These are phyloP conservation scores for Neurospora pannonica DNA, from an alignment of 495 filamentous ascomycete genomes.

Conservation along the genomic window DNA sequence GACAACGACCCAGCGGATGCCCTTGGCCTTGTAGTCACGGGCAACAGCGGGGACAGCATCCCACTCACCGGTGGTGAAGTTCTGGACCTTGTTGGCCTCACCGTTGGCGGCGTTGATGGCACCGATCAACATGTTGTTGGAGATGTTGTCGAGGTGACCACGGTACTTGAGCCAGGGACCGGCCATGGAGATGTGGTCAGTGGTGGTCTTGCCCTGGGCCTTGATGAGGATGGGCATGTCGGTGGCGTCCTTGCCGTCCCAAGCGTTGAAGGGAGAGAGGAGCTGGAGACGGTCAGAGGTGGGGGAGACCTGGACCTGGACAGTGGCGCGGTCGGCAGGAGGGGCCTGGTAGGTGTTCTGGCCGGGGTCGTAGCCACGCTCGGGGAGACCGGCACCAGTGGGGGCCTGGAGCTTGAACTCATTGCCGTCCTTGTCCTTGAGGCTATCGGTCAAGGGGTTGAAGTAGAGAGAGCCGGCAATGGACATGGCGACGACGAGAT, in stretches of 20 bases:
- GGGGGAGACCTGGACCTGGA: conserved; percentile 80
- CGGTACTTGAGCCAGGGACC: conserved; percentile 99
- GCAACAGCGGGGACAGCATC: conserved; percentile 88
- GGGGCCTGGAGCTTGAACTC: conserved; percentile 81
- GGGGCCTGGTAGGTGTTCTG: conserved; percentile 96
- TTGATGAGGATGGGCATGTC: conserved; percentile 96
- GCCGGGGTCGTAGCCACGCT: conserved; percentile 82
- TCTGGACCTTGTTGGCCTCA: conserved; percentile 97
- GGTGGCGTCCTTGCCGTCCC: conserved; percentile 89
- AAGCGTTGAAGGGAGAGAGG: conserved; percentile 72
- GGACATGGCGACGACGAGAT: conserved; percentile 87
- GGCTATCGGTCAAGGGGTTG: conserved; percentile 88
- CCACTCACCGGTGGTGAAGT: conserved; percentile 71
- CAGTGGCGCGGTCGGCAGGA: conserved; percentile 60
- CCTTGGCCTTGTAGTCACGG: conserved; percentile 96
- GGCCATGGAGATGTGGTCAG: conserved; percentile 99
- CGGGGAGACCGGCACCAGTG: conserved; percentile 72
- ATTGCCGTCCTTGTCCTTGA: conserved; percentile 96
- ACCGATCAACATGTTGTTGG: conserved; percentile 99
- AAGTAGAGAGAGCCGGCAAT: conserved; percentile 88
- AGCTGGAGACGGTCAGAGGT: conserved; percentile 89
- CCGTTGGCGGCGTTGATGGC: conserved; percentile 92
- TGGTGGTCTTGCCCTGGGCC: conserved; percentile 95
- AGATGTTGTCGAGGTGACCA: conserved; percentile 99
- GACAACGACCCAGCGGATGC: conserved; percentile 92